These are phyloP conservation scores for Biscogniauxia sp. DNA, from an alignment of 2,329 filamentous ascomycete species.

Conservation along the genomic window DNA sequence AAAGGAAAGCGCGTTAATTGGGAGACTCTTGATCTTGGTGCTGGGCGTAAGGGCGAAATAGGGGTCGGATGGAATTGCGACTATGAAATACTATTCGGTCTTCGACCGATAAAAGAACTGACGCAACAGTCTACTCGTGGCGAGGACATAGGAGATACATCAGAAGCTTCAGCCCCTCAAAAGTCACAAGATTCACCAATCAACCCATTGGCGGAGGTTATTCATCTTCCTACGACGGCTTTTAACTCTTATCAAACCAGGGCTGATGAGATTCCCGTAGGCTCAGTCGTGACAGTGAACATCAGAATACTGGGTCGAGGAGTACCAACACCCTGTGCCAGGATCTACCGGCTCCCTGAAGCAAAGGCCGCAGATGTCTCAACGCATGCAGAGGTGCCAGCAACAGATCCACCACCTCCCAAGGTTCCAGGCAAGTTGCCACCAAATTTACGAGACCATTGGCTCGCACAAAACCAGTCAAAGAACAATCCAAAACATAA, in stretches of 20 bases:
- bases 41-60: slow-evolving; percentile 74
- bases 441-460: slow-evolving; percentile 60
- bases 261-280: slow-evolving; percentile 30
- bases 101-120: slow-evolving; percentile 19
- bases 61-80: slow-evolving; percentile 82
- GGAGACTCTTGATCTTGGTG: slow-evolving; percentile 70
- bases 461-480: slow-evolving; percentile 58
- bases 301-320: slow-evolving; percentile 70
- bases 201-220: slow-evolving; percentile 26
- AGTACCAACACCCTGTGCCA: slow-evolving; percentile 66
- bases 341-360: slow-evolving; percentile 81
- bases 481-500: background rate
- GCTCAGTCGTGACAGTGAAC: slow-evolving; percentile 57
- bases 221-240: slow-evolving; percentile 38
- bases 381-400: slow-evolving; percentile 43
- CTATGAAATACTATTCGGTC: slow-evolving; percentile 67
- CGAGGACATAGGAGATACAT: slow-evolving; percentile 14
- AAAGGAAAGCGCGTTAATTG: slow-evolving; percentile 80
- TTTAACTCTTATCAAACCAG: slow-evolving; percentile 34
- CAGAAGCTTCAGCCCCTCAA: slow-evolving; percentile 5
- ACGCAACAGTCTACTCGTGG: slow-evolving; percentile 16
- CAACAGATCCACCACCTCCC: slow-evolving; percentile 37
- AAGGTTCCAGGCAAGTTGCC: slow-evolving; percentile 34
- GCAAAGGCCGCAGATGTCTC: slow-evolving; percentile 6
- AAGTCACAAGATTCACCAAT: slow-evolving; percentile 2